These are phyloP conservation scores for Fusarium kyushuense DNA, from an alignment of 2,329 filamentous ascomycete genomes.

Conservation along the genomic window DNA sequence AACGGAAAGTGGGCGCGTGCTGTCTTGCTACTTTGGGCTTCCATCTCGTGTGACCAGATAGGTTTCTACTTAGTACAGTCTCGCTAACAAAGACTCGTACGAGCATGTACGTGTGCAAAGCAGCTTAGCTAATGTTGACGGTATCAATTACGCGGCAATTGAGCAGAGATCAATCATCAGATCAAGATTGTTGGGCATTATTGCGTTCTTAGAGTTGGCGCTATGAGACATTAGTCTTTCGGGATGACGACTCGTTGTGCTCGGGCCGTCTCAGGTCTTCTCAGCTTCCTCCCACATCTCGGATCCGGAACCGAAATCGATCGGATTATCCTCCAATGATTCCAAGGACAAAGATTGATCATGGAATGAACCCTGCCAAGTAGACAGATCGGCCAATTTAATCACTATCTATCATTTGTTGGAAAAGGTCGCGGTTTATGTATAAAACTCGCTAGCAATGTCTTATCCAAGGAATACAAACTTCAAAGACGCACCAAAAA, in stretches of 20 bases:
- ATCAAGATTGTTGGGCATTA: conserved; percentile 3
- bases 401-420: neutral
- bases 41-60: neutral
- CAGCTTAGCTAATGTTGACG: conserved; percentile 8
- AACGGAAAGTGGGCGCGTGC: conserved; percentile 1
- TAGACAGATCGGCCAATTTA: neutral
- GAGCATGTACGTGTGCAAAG: neutral
- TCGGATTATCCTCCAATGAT: conserved; percentile 4
- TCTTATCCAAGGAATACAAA: neutral
- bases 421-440: neutral
- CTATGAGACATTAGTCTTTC: neutral
- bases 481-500: neutral
- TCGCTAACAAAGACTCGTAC: neutral
- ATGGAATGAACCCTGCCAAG: too few species aligned
- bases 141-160: conserved; percentile 11
- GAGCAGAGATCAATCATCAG: conserved; percentile 4
- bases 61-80: neutral
- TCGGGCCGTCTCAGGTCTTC: conserved; percentile 5
- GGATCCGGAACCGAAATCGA: conserved; percentile 17
- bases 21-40: conserved; percentile 14
- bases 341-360: neutral
- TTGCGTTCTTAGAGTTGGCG: neutral
- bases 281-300: conserved; percentile 16
- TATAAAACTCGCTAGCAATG: neutral
- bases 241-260: conserved; percentile 20